Conservation (phyloP, 2,329 filamentous ascomycete species). For the Tolypocladium sp. region DNA sequence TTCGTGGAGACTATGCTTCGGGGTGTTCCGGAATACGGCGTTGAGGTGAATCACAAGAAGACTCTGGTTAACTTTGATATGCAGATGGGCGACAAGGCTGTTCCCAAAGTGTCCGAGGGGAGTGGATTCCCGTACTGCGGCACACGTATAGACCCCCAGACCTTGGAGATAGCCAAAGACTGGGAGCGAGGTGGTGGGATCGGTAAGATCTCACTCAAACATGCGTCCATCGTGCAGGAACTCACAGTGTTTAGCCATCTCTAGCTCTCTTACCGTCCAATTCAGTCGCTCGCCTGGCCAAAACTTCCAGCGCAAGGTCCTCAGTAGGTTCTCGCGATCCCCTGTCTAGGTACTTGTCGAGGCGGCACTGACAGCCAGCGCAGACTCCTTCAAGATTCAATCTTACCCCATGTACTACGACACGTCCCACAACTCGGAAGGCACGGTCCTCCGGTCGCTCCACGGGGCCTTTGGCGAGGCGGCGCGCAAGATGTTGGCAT, state of each 20-base stretch:
- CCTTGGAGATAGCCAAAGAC: conserved; percentile 67
- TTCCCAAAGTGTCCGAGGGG: conserved; percentile 35
- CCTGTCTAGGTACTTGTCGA: neutral
- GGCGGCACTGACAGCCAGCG: neutral
- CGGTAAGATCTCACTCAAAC: conserved; percentile 29
- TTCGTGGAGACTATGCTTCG: conserved; percentile 77
- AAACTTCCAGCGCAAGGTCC: conserved; percentile 70
- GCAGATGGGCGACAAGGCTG: conserved; percentile 38
- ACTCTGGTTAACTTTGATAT: conserved; percentile 78
- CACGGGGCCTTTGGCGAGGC: conserved; percentile 67
- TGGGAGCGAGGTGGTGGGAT: conserved; percentile 39
- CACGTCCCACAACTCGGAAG: conserved; percentile 62
- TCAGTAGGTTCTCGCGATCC: conserved; percentile 39
- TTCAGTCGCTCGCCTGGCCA: conserved; percentile 62
- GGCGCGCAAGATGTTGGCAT: conserved; percentile 65
- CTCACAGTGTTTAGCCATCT: conserved; percentile 28
- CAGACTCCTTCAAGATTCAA: conserved; percentile 70
- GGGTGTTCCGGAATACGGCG: conserved; percentile 72
- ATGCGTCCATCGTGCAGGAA: neutral
- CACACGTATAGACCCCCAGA: conserved; percentile 62
- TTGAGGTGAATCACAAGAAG: conserved; percentile 67
- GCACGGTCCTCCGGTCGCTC: conserved; percentile 65
- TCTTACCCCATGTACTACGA: conserved; percentile 79
- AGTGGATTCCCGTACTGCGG: conserved; percentile 83
- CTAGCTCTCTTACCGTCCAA: conserved; percentile 73